phyloP scores from a whole-genome alignment of 345 rosid species.

The Anastatica hierochuntica region DNA sequence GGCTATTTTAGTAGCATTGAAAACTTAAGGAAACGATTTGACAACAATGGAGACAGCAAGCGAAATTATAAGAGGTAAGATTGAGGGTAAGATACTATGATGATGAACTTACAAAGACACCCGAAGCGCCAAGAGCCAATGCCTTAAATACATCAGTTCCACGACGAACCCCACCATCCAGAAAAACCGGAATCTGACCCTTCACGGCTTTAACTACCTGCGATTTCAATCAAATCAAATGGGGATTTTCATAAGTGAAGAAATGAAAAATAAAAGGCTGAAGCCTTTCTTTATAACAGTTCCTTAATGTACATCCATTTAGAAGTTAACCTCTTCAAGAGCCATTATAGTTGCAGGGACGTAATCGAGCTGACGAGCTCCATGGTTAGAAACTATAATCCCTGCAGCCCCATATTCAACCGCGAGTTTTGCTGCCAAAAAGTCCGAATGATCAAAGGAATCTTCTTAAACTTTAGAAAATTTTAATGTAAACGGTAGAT shows the following conservation, averaged over 20 bases:
- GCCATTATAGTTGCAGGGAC: conserved; percentile 63
- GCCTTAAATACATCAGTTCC: conserved; percentile 92
- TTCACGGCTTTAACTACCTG: conserved; percentile 79
- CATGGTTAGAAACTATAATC: conserved; percentile 77
- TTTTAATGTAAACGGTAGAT: too few relatives aligned
- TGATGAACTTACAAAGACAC: conserved; percentile 56
- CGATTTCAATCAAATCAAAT: too few relatives aligned
- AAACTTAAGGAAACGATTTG: too few relatives aligned
- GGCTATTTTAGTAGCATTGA: too few relatives aligned
- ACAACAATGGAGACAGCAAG: too few relatives aligned
- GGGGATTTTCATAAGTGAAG: background rate
- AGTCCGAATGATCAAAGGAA: background rate
- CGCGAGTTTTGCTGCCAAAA: conserved; percentile 50
- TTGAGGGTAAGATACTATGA: too few relatives aligned
- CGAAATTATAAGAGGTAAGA: too few relatives aligned
- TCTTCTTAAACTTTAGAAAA: background rate
- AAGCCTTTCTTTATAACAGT: too few relatives aligned
- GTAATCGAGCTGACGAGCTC: conserved; percentile 86
- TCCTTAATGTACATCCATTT: too few relatives aligned
- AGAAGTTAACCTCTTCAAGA: conserved; percentile 55
- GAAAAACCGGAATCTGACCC: conserved; percentile 68
- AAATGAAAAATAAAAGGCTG: too few relatives aligned
- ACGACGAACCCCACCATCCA: conserved; percentile 82
- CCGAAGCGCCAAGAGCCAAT: conserved; percentile 79
- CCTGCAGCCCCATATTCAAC: conserved; percentile 70